A percentile compares a stretch with the other conserved stretches of the same genome.
Conservation (phyloP, 1,139 yeast species). For the Geotrichum histeridarum region DNA sequence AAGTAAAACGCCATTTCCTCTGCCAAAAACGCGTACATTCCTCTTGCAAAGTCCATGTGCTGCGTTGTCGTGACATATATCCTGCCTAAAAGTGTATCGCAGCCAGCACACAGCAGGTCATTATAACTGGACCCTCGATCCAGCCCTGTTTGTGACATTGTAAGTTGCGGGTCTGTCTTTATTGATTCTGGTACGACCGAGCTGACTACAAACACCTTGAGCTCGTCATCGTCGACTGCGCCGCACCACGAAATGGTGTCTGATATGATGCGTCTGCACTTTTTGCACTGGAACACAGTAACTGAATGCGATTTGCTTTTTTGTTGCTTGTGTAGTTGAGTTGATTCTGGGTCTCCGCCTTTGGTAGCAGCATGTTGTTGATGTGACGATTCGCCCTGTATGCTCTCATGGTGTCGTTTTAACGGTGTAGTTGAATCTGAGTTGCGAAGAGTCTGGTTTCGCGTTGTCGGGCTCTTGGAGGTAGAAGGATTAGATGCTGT, state of each 20-base stretch:
- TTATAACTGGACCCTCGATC: constrained; percentile 15
- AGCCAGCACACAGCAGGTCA: constrained; percentile 9
- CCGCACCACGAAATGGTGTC: constrained; percentile 15
- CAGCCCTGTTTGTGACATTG: not conserved
- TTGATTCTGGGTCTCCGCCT: not conserved
- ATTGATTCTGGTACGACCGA: constrained; percentile 15
- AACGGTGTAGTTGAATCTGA: not conserved
- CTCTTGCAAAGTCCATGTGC: constrained; percentile 18
- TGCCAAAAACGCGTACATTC: constrained; percentile 8
- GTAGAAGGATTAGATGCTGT: too few species aligned
- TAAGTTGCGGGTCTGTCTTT: not conserved
- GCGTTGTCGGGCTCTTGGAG: too few species aligned
- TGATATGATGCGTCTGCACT: constrained; percentile 14
- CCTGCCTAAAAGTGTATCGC: constrained; percentile 11
- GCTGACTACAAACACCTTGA: constrained; percentile 11
- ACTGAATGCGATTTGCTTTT: not conserved
- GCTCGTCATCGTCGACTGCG: constrained; percentile 13
- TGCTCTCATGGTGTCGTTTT: not conserved
- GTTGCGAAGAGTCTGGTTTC: too few species aligned
- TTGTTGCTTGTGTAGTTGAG: not conserved
- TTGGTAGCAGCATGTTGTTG: not conserved
- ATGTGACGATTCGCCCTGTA: not conserved
- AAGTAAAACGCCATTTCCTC: constrained; percentile 12
- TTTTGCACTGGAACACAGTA: constrained; percentile 17
- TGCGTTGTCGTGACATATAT: constrained; percentile 15